These are phyloP conservation scores for Paramecium pentaurelia DNA, from an alignment of 73 alveolate genomes.

Conservation along the genomic window DNA sequence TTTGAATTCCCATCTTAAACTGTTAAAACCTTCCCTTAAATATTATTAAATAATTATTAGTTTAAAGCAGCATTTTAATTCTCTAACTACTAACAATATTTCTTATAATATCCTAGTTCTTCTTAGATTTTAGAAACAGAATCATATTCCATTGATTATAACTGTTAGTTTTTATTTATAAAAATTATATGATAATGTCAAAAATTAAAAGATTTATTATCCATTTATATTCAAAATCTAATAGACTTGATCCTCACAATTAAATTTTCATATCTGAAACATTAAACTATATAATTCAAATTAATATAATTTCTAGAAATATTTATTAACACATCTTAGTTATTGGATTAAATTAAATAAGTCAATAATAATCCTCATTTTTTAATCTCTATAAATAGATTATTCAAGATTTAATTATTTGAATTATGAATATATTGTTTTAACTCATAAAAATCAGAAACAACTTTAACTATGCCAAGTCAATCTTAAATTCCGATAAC, in stretches of 20 bases:
- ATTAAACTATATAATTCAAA: too few relatives aligned
- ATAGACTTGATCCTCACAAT: background rate
- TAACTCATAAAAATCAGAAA: too few relatives aligned
- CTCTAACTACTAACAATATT: background rate
- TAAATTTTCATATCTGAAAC: background rate
- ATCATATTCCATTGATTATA: background rate
- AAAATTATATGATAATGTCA: background rate
- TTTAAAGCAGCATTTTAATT: conserved; percentile 10
- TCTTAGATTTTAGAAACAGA: background rate
- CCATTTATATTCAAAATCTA: background rate
- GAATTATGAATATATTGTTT: too few relatives aligned
- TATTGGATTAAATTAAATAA: background rate
- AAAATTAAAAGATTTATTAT: background rate
- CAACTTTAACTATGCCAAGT: too few relatives aligned
- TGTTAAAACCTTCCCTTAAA: background rate
- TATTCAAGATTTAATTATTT: too few relatives aligned
- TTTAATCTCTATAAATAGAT: too few relatives aligned
- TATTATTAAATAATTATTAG: background rate
- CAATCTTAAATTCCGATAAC: too few relatives aligned
- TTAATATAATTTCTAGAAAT: too few relatives aligned
- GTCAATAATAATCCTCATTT: background rate
- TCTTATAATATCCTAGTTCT: background rate
- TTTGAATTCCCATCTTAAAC: background rate
- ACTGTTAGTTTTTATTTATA: background rate
- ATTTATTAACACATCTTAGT: background rate